Conservation (phyloP, 2,329 filamentous ascomycete species). For the Iodosphaeria phyllophila region DNA sequence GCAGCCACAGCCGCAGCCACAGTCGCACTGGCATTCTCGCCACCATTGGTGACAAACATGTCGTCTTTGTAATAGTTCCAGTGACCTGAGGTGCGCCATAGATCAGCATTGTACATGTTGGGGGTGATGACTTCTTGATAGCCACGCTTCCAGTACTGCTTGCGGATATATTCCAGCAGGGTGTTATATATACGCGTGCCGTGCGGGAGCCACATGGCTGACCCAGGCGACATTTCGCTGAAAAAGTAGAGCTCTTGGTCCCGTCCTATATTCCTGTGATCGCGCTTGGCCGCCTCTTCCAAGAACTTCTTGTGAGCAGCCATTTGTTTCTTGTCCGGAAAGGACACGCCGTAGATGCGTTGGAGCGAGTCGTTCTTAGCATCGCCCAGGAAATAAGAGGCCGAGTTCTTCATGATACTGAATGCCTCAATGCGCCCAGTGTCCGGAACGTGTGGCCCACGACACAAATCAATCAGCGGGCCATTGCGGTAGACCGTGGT, state of each 20-base stretch:
- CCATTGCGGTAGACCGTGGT: slow-evolving; percentile 93
- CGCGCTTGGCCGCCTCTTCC: slow-evolving; percentile 93
- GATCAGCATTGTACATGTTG: slow-evolving; percentile 84
- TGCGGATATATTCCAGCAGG: slow-evolving; percentile 60
- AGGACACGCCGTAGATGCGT: slow-evolving; percentile 90
- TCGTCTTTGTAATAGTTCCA: slow-evolving; percentile 90
- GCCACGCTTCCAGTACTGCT: slow-evolving; percentile 81
- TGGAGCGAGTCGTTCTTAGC: slow-evolving; percentile 88
- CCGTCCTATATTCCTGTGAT: slow-evolving; percentile 82
- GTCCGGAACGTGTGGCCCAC: slow-evolving; percentile 85
- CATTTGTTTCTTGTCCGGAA: slow-evolving; percentile 87
- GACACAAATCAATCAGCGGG: slow-evolving; percentile 84
- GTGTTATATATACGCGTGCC: slow-evolving; percentile 89
- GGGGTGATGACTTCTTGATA: slow-evolving; percentile 93
- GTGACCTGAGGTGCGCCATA: slow-evolving; percentile 92
- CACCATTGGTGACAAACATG: slow-evolving; percentile 60
- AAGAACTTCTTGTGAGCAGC: slow-evolving; percentile 87
- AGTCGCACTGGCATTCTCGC: no score
- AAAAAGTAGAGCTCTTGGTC: slow-evolving; percentile 98
- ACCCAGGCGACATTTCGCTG: slow-evolving; percentile 81
- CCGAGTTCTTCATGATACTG: slow-evolving; percentile 62
- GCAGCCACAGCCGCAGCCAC: no score
- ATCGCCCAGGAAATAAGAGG: slow-evolving; percentile 85
- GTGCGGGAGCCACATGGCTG: slow-evolving; percentile 80
- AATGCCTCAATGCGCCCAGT: slow-evolving; percentile 91